Evolutionary conservation across 768 basidiomycete genomes (phyloP).

Genomic region (Mycena floridula): DNA sequence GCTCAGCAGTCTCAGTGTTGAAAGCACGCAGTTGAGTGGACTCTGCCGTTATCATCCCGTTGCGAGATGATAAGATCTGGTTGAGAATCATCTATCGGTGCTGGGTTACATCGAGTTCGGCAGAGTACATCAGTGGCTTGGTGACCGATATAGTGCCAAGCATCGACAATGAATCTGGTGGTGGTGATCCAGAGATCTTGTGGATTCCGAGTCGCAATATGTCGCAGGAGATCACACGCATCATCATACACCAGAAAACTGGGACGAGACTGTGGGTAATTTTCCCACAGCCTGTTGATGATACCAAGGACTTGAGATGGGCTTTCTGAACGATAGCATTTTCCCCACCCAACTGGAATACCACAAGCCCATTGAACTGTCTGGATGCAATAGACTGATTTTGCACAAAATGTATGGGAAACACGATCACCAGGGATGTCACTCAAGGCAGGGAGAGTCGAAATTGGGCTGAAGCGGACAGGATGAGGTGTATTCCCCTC

Average conservation of each 20-base stretch:
- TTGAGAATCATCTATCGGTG: conserved; percentile 12
- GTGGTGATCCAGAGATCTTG: conserved; percentile 5
- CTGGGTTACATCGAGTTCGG: too few relatives aligned
- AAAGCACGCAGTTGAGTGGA: conserved; percentile 10
- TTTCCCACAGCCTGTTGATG: conserved; percentile 5
- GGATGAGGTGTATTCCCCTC: not conserved
- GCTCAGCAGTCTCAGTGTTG: conserved; percentile 15
- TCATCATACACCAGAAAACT: conserved; percentile 11
- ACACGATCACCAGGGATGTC: conserved; percentile 6
- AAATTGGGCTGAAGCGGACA: not conserved
- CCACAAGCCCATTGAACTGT: conserved; percentile 15
- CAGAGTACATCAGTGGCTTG: conserved; percentile 7
- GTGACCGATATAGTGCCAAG: conserved; percentile 8
- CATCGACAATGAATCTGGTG: conserved; percentile 12
- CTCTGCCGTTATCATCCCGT: conserved; percentile 3
- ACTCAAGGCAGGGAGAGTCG: conserved; percentile 1
- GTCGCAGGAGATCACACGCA: conserved; percentile 9
- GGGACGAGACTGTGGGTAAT: not conserved
- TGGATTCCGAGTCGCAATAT: conserved; percentile 4
- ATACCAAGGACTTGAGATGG: conserved; percentile 8
- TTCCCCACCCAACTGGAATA: conserved; percentile 11
- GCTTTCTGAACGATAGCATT: conserved; percentile 11
- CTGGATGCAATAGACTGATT: conserved; percentile 9
- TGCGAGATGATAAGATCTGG: conserved; percentile 9
- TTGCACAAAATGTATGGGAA: conserved; percentile 12